Evolutionary conservation across 257 asterid genomes (phyloP).

Genomic region (Osmanthus fragrans): DNA sequence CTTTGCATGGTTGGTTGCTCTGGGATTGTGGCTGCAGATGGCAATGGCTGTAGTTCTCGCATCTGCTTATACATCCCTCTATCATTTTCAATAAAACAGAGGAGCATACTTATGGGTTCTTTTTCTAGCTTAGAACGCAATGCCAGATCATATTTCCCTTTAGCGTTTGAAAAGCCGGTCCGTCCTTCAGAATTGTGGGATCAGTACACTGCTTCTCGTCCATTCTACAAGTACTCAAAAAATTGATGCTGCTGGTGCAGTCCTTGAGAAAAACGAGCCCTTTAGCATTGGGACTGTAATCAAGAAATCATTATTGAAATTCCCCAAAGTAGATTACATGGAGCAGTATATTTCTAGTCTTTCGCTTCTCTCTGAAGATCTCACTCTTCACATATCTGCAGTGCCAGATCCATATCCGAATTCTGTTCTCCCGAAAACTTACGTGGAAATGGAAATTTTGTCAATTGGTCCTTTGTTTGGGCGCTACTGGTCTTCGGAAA

Average conservation of each 20-base stretch:
- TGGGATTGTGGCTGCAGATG: constrained; percentile 36
- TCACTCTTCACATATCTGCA: constrained; percentile 66
- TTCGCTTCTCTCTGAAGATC: constrained; percentile 72
- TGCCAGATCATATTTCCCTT: constrained; percentile 51
- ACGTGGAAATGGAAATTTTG: constrained; percentile 63
- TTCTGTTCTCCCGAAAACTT: constrained; percentile 39
- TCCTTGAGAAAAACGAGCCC: constrained; percentile 73
- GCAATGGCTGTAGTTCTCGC: constrained; percentile 51
- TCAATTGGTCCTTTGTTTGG: constrained; percentile 72
- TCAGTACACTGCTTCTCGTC: constrained; percentile 55
- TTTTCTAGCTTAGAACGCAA: constrained; percentile 46
- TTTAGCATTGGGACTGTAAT: constrained; percentile 53
- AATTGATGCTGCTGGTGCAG: constrained; percentile 52
- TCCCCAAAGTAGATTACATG: constrained; percentile 62
- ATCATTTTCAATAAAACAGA: constrained; percentile 68
- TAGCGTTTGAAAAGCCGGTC: constrained; percentile 57
- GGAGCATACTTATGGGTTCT: constrained; percentile 69
- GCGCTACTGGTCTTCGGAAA: constrained; percentile 40
- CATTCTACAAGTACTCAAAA: constrained; percentile 71
- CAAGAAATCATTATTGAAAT: constrained; percentile 68
- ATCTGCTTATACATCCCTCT: constrained; percentile 69
- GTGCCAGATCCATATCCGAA: constrained; percentile 54
- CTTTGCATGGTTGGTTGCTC: constrained; percentile 86
- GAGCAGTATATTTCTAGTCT: constrained; percentile 45
- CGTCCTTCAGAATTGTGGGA: constrained; percentile 67